phyloP scores from a whole-genome alignment of 768 basidiomycete genomes.

The Tylopilus sp. region DNA sequence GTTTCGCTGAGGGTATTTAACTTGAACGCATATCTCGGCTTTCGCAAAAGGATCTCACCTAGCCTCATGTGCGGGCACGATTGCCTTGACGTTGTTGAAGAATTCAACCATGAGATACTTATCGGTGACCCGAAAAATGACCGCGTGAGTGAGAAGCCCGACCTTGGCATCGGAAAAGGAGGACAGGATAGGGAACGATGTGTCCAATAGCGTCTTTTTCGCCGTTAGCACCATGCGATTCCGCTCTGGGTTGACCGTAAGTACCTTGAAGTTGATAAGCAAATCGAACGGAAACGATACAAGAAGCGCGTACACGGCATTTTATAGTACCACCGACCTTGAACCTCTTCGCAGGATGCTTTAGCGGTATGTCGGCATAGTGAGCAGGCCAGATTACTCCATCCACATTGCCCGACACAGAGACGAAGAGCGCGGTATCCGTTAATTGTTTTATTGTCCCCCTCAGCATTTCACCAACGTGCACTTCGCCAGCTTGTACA shows the following conservation, averaged over 20 bases:
- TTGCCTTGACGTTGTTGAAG: constrained; percentile 83
- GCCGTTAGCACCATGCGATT: constrained; percentile 84
- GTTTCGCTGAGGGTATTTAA: constrained; percentile 55
- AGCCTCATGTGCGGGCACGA: constrained; percentile 76
- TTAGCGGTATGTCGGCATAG: constrained; percentile 92
- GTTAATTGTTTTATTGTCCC: constrained; percentile 85
- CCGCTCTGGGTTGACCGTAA: constrained; percentile 75
- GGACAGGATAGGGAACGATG: constrained; percentile 66
- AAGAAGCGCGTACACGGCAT: constrained; percentile 60
- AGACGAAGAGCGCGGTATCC: constrained; percentile 78
- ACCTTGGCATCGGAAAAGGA: constrained; percentile 62
- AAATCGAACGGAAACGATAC: background rate
- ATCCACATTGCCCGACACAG: constrained; percentile 83
- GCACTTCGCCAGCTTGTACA: constrained; percentile 75
- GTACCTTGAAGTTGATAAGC: constrained; percentile 49
- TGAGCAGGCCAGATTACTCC: constrained; percentile 94
- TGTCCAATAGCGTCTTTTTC: constrained; percentile 86
- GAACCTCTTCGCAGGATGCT: constrained; percentile 90
- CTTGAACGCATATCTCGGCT: background rate
- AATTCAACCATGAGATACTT: constrained; percentile 85
- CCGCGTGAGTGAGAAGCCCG: constrained; percentile 75
- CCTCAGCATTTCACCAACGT: constrained; percentile 83
- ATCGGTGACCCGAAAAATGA: constrained; percentile 78
- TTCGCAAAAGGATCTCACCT: constrained; percentile 48
- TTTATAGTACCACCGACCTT: constrained; percentile 79